Base-by-base conservation (phyloP, 2,329 filamentous ascomycete genomes). In the Nothopassalora personata region DNA sequence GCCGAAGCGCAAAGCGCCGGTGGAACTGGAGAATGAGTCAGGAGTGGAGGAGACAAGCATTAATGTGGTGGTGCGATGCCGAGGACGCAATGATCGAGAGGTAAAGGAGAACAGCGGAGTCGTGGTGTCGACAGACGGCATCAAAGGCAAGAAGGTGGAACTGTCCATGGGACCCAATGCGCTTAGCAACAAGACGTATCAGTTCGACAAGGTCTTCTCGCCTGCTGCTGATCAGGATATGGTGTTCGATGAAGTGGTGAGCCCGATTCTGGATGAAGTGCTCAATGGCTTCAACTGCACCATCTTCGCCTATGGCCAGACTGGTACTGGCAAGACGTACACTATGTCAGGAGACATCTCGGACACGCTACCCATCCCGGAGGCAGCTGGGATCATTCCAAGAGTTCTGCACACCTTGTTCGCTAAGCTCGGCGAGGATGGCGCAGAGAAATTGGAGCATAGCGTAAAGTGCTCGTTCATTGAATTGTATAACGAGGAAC, bases 271-370 rank as follows among this genome's bases (percentile, higher is more conserved):
- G 34, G 91, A 96, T 67, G 92, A 99, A 83, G 96, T 97, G 81
- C 83, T 99, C 46, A 83, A 86, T 27, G 94, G 94, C 54, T 97
- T 90, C 77, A 99, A 99, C 74, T 99, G 94, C 77, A 99, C 94
- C 5, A 96, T 99, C 60, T 99, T 99, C 69, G 94, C 94, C 34
- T 99, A 99, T 73, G 94, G 94, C 28, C 94, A 99, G 74, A 99
- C 94, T 0, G 94, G 94, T 48, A 99, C 94, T 0, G 94, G 94
- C 68, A 99, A 99, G 75, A 99, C 94, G 13, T 99, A 99, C 75
- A 99, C 94, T 27, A 99, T 99, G 94, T 96, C 93, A 0, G 94
- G 94, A 57, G 93, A 99, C 74, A 97, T 99, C 85, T 90, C 84
- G 13, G 90, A 97, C 67, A 90, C 91, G 39, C 91, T 93, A 1